These are phyloP conservation scores for Hypoxylon intermedium DNA, from an alignment of 495 filamentous ascomycete species.

Conservation along the genomic window DNA sequence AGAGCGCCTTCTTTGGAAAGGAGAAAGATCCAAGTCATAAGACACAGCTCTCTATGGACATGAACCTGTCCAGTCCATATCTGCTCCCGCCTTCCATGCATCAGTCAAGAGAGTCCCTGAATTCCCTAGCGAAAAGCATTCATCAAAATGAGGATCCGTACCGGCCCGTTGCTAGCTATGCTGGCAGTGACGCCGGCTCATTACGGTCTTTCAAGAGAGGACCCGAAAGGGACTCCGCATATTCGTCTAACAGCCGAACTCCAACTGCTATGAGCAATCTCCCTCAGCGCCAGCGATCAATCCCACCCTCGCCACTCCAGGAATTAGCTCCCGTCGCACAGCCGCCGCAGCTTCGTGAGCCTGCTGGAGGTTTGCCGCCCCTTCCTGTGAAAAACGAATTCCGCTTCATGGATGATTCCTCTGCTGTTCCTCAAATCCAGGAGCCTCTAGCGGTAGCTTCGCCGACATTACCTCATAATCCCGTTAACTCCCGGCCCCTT, in stretches of 20 bases:
- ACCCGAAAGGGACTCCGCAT: conserved; percentile 65
- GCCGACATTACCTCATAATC: conserved; percentile 29
- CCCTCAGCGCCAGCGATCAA: conserved; percentile 14
- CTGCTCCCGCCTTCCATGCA: conserved; percentile 83
- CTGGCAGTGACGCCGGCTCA: conserved; percentile 64
- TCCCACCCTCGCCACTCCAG: conserved; percentile 38
- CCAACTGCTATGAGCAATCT: neutral
- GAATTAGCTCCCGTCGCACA: conserved; percentile 39
- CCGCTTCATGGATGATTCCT: conserved; percentile 40
- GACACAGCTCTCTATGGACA: conserved; percentile 80
- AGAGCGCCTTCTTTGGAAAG: conserved; percentile 55
- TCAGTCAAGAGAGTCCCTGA: conserved; percentile 80
- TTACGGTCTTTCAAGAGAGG: conserved; percentile 61
- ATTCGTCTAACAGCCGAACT: conserved; percentile 6
- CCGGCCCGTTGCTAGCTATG: conserved; percentile 69
- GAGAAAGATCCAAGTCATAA: conserved; percentile 61
- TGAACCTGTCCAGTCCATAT: conserved; percentile 84
- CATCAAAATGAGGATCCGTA: conserved; percentile 82
- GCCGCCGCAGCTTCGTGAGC: conserved; percentile 14
- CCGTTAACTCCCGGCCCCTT: conserved; percentile 25
- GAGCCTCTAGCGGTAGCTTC: conserved; percentile 47
- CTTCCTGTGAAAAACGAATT: conserved; percentile 38
- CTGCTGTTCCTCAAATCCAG: conserved; percentile 47
- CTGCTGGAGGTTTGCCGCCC: conserved; percentile 10
- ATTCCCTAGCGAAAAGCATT: conserved; percentile 79